Base-by-base conservation (phyloP, 2,329 filamentous ascomycete genomes). In the Xylariaceae sp. region DNA sequence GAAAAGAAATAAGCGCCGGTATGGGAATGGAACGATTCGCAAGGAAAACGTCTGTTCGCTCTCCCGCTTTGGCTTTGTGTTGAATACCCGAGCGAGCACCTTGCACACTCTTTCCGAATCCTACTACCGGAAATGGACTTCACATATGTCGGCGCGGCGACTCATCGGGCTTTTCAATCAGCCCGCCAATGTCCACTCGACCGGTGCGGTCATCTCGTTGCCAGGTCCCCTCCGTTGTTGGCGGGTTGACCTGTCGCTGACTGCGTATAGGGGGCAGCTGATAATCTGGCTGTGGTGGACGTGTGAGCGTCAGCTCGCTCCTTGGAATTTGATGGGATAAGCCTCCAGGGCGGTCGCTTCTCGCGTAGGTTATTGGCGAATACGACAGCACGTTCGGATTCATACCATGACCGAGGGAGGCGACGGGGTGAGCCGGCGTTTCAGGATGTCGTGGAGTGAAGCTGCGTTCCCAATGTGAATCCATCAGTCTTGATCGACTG, bases 131-230 rank as follows among this genome's bases (percentile, higher is more conserved):
- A 63, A 49, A 49, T 13, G 30, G 23, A 17, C 30, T 37, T 59
- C 45, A 60, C 55, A 60, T 53, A 45, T 65, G 64, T 50, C 64
- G 66, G 53, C 65, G 66, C 17, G 68, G 62, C 64, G 71, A 52
- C 65, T 70, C 76, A 65, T 80, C 80, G 23, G 81, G 78, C 71
- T 78, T 82, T 64, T 84, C 85, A 67, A 88, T 82, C 67, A 84
- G 76, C 1, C 83, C 84, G 9, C 79, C 82, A 62, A 87, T 87
- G 66, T 85, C 83, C 53, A 87, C 80, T 13, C 84, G 79, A 44
- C 77, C 72, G 15, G 77, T 73, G 34, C 82, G 77, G 57, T 83
- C 82, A 58, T 82, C 80, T 49, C 79, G 76, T 57, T 70, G 68
- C 71, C 75, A 77, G 30, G 61, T 60, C 13, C 67, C 48, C 39